A percentile compares a stretch with the other conserved stretches of the same genome.
Conservation (phyloP, 2,329 filamentous ascomycete species). For the Claviceps maximensis region DNA sequence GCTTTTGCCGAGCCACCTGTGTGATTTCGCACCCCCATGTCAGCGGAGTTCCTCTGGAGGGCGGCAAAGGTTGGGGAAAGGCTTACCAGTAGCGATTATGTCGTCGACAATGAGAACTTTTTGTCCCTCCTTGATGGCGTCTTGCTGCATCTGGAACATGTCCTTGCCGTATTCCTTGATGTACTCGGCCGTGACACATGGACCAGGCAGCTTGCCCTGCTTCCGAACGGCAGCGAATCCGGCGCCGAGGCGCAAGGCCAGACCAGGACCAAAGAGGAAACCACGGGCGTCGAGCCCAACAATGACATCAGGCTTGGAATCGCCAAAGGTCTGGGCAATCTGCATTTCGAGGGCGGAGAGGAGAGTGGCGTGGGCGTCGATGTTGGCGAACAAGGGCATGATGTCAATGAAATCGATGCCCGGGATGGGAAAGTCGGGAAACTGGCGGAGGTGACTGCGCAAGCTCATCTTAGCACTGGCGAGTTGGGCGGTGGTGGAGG, state of each 20-base stretch:
- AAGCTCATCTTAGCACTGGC: conserved; percentile 58
- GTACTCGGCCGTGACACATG: conserved; percentile 72
- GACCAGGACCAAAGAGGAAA: conserved; percentile 84
- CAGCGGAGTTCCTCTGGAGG: not conserved
- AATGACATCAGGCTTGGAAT: conserved; percentile 67
- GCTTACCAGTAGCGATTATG: conserved; percentile 92
- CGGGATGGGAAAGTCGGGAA: conserved; percentile 79
- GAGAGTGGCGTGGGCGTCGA: conserved; percentile 59
- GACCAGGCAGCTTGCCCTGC: conserved; percentile 87
- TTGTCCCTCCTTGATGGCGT: conserved; percentile 71
- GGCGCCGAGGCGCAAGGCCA: conserved; percentile 71
- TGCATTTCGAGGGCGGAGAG: conserved; percentile 78
- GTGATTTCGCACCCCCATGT: not conserved
- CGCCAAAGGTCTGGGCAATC: conserved; percentile 49
- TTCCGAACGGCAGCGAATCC: conserved; percentile 91
- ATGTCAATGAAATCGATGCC: conserved; percentile 98
- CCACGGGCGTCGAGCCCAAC: conserved; percentile 89
- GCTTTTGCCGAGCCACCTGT: conserved; percentile 86
- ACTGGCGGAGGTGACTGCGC: conserved; percentile 63
- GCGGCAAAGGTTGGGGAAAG: not conserved
- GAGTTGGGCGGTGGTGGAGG: conserved; percentile 51
- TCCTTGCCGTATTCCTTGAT: conserved; percentile 95
- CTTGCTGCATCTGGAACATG: conserved; percentile 89
- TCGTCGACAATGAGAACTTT: conserved; percentile 92
- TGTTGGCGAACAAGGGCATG: conserved; percentile 83